Base-by-base conservation (phyloP, 2,329 filamentous ascomycete species). In the Trematosphaeria pertusa region DNA sequence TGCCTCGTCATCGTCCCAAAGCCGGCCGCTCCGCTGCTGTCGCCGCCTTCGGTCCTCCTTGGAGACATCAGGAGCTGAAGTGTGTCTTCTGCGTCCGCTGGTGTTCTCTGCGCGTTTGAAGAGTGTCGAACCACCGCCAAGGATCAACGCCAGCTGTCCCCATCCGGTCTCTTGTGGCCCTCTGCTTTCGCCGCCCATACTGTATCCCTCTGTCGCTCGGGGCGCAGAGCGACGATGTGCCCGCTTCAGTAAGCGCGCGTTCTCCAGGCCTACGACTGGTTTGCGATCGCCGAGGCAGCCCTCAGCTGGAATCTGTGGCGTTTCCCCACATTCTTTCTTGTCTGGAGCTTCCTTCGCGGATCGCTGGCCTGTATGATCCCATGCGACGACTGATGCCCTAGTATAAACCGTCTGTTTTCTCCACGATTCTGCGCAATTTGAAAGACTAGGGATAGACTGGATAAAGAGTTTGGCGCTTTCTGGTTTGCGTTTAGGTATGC, bases 401-500 rank as follows among this genome's bases (percentile, higher is more conserved):
- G 59, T 59, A 62, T 64, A 61, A 61, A 43, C 46, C 56, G 55
- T 63, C 60, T 65, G 52, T 62, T 59, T 56, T 57, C 64, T 70
- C 61, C 61, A 60, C 59, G 45, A 61, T 67, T 68, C 59, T 64
- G 57, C 59, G 59, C 59, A 50, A 56, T 56, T 57, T 51, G 59
- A 61, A 69, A 70, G 67, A 72, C 56, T 73, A 71, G 70, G 70
- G 69, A 72, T 73, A 73, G 70, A 73, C 55, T 62, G 67, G 69
- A 60, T 71, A 58, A 70, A 72, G 66, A 69, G 57, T 68, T 72
- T 62, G 68, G 69, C 65, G 69, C 63, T 67, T 69, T 61, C 58
- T 61, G 60, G 58, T 58, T 60, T 69, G 50, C 45, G 65, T 70
- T 67, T 62, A 69, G 66, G 67, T 71, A 70, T 51, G 61, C 48